A percentile compares a stretch with the other conserved stretches of the same genome.
Conservation (phyloP, 768 basidiomycete species). For the Mycena metata region DNA sequence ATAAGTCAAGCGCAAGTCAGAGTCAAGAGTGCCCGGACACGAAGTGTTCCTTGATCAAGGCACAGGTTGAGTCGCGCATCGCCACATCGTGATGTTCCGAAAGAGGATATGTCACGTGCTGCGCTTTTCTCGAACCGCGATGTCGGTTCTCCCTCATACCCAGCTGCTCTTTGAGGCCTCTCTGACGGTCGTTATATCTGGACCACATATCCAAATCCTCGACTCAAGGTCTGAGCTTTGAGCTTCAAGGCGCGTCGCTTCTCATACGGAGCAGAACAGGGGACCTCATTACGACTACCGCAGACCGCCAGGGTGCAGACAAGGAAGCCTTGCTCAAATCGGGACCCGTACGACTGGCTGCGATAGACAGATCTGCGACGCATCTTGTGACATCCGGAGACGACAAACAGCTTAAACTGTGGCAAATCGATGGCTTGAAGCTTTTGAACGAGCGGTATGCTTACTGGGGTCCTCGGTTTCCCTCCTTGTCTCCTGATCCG, state of each 20-base stretch:
- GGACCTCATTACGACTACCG: conserved; percentile 60
- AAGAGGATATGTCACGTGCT: neutral
- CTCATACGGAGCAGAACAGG: conserved; percentile 61
- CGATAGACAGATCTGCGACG: conserved; percentile 57
- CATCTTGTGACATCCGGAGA: conserved; percentile 79
- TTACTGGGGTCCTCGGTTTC: conserved; percentile 27
- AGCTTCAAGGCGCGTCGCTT: conserved; percentile 14
- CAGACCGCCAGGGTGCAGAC: conserved; percentile 47
- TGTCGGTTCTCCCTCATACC: conserved; percentile 64
- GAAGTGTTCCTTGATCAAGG: too few species aligned
- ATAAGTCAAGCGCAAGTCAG: too few species aligned
- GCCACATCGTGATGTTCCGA: too few species aligned
- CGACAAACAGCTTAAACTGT: conserved; percentile 86
- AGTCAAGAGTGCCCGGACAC: too few species aligned
- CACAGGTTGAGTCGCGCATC: too few species aligned
- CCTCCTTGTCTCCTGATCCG: conserved; percentile 14
- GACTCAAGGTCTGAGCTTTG: conserved; percentile 62
- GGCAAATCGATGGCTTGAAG: conserved; percentile 70
- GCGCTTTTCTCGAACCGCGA: conserved; percentile 32
- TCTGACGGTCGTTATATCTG: conserved; percentile 63
- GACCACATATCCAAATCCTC: conserved; percentile 74
- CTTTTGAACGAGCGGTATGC: conserved; percentile 73
- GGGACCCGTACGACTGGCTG: conserved; percentile 73
- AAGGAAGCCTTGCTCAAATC: conserved; percentile 55
- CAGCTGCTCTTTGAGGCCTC: conserved; percentile 56